Conservation (phyloP, 2,329 filamentous ascomycete species). For the Cladosporium sphaerospermum region DNA sequence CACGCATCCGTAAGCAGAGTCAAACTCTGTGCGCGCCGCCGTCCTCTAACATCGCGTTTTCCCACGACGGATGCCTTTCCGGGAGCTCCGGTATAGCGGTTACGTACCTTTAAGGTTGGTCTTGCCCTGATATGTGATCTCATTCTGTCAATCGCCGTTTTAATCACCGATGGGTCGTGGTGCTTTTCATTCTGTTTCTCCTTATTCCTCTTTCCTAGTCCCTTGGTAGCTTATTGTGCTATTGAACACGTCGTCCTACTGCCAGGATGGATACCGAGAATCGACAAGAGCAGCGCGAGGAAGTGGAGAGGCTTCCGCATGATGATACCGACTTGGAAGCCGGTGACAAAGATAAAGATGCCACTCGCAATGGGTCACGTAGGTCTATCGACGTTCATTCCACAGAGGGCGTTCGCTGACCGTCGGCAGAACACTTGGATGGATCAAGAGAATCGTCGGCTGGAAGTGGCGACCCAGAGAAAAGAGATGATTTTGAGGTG, state of each 20-base stretch:
- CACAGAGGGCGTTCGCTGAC: background rate
- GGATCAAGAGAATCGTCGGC: background rate
- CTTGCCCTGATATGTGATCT: background rate
- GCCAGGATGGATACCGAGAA: background rate
- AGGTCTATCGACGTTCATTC: background rate
- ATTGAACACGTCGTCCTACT: background rate
- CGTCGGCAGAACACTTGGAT: background rate
- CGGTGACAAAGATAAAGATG: background rate
- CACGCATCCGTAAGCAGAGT: constrained; percentile 2
- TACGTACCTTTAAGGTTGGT: background rate
- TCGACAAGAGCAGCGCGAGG: background rate
- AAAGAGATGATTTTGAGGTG: background rate
- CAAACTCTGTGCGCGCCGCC: background rate
- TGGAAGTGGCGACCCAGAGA: background rate
- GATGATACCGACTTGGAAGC: constrained; percentile 5
- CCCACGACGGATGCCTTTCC: background rate
- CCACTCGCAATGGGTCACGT: background rate
- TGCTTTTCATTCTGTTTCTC: background rate
- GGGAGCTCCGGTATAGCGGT: background rate
- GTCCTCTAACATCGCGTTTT: too few species aligned
- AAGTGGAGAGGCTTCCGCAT: constrained; percentile 9
- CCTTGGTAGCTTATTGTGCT: too few species aligned
- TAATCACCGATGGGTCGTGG: background rate
- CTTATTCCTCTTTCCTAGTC: background rate
- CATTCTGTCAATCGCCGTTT: background rate